Evolutionary conservation across 192 early-diverging fungal genomes (phyloP).

Genomic region (Coemansia aciculifera): DNA sequence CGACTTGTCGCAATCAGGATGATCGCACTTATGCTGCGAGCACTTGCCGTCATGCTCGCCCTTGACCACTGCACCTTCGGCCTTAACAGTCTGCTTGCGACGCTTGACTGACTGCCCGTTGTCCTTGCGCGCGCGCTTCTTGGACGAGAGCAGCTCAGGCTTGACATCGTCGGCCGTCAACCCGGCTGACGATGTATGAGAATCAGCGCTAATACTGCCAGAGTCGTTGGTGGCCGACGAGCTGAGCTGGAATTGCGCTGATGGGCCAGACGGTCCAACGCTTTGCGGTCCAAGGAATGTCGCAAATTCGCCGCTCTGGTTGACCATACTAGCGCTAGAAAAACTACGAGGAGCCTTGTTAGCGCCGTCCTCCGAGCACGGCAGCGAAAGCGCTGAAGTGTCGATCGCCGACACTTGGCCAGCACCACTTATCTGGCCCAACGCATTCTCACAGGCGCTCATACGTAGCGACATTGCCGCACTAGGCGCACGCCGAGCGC

Average conservation of each 20-base stretch:
- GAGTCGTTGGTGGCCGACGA: not conserved
- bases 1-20: slow-evolving; percentile 76
- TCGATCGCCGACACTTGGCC: slow-evolving; percentile 11
- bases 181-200: not conserved
- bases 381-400: slow-evolving; percentile 30
- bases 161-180: not conserved
- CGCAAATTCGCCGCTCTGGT: slow-evolving; percentile 1
- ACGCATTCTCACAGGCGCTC: slow-evolving; percentile 37
- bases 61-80: not conserved
- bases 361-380: slow-evolving; percentile 35
- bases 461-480: slow-evolving; percentile 13
- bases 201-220: not conserved
- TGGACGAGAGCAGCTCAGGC: not conserved
- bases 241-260: too few relatives aligned
- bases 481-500: slow-evolving; percentile 4
- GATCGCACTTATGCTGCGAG: slow-evolving; percentile 57
- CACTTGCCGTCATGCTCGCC: slow-evolving; percentile 15
- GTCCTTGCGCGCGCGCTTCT: slow-evolving; percentile 24
- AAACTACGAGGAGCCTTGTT: slow-evolving; percentile 32
- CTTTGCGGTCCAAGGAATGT: not conserved
- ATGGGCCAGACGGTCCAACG: not conserved
- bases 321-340: not conserved
- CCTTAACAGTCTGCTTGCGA: slow-evolving; percentile 13
- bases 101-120: slow-evolving; percentile 15
- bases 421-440: slow-evolving; percentile 23